Base-by-base conservation (phyloP, 1,284 basidiomycete species). In the Moesziomyces globuligerus region DNA sequence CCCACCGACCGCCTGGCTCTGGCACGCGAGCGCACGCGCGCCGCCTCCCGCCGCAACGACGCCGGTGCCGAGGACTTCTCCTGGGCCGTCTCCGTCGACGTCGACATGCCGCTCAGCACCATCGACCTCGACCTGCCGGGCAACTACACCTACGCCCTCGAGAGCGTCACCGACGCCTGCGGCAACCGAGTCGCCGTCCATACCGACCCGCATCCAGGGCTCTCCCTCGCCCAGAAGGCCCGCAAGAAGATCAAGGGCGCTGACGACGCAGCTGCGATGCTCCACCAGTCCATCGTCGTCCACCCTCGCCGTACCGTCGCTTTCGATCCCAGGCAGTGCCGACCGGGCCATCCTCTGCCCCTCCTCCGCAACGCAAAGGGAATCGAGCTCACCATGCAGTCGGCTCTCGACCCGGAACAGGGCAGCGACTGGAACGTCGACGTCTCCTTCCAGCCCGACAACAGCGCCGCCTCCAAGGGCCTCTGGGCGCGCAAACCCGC, bases 271-370 rank as follows among this genome's bases (percentile, higher is more conserved):
- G 8, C 48, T 5, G 20, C 51, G 23, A 45, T 46, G 6, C 48
- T 55, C 39, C 52, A 53, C 21, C 71, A 90, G 23, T 87, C 88
- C 0, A 87, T 93, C 52, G 85, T 88, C 8, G 89, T 97, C 29
- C 86, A 96, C 45, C 86, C 88, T n/a, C 88, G 89, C 21, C 90
- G 93, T 1, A 85, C 86, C 0, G 86, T 91, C 37, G 88, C 89
- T 0, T 94, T 97, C 85, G 86, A 86, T 41, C 84, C 87, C 6
- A 18, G 20, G n/a, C 60, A 56, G 32, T 94, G 93, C 80, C 87
- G 87, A 28, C 88, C 89, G 26, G 90, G 89, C 24, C 85, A 87
- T 28, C 91, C 93, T 0, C 86, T 89, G 11, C 87, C 90, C 37
- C 85, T 97, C 9, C 86, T 93, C 32, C 88, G 92, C 38, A 60